Percentiles rank a stretch among this genome's conserved stretches.
Evolutionary conservation across 139 green algal genomes (phyloP).

Genomic region (Eudorina sp.): DNA sequence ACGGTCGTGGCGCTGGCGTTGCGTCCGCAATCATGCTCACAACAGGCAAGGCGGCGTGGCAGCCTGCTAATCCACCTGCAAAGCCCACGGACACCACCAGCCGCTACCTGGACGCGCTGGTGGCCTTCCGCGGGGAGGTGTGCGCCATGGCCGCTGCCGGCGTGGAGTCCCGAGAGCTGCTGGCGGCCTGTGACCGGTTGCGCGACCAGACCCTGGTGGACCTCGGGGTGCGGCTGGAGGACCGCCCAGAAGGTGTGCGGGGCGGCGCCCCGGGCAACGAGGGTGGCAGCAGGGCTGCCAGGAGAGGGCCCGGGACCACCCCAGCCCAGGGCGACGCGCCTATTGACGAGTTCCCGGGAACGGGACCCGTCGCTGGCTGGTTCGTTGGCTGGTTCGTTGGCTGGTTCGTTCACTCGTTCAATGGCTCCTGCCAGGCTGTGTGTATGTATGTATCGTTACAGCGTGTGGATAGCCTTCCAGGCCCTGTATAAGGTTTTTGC

Average conservation of each 20-base stretch:
- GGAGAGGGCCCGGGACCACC: too few relatives aligned
- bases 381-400: too few relatives aligned
- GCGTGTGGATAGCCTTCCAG: too few relatives aligned
- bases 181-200: conserved; percentile 84
- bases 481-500: too few relatives aligned
- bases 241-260: conserved; percentile 79
- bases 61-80: not conserved
- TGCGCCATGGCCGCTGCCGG: conserved; percentile 24
- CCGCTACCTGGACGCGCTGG: conserved; percentile 81
- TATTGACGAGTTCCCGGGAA: too few relatives aligned
- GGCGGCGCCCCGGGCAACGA: not conserved
- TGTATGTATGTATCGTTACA: too few relatives aligned
- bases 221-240: conserved; percentile 94
- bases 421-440: too few relatives aligned
- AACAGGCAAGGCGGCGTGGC: not conserved
- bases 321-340: too few relatives aligned
- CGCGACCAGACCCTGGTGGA: conserved; percentile 89
- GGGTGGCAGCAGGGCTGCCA: not conserved
- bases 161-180: conserved; percentile 62
- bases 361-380: too few relatives aligned
- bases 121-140: conserved; percentile 79
- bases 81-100: not conserved
- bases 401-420: too few relatives aligned
- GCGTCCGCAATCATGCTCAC: not conserved
- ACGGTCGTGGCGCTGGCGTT: too few relatives aligned